Percentiles rank a stretch among this genome's conserved stretches.
Evolutionary conservation across 352 stramenopile genomes (phyloP).

Genomic region (Pythium phragmitis): DNA sequence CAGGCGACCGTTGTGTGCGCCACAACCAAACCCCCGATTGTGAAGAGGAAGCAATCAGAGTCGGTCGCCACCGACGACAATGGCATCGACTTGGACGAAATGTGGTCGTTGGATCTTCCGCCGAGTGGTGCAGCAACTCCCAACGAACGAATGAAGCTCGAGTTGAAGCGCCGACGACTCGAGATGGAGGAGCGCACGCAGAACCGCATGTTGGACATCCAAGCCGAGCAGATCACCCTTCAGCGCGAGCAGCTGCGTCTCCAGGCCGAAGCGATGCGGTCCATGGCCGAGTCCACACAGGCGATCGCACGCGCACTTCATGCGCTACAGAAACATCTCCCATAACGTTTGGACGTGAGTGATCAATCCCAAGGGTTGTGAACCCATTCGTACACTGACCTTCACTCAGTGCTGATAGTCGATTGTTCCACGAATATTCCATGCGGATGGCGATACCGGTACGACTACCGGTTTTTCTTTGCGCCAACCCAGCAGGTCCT

Average conservation of each 20-base stretch:
- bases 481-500: not conserved
- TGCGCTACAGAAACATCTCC: slow-evolving; percentile 4
- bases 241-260: slow-evolving; percentile 21
- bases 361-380: too few species aligned
- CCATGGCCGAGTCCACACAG: slow-evolving; percentile 15
- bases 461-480: not conserved
- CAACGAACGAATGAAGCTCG: not conserved
- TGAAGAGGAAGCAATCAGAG: not conserved
- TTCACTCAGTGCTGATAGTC: slow-evolving; percentile 19
- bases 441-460: slow-evolving; percentile 19
- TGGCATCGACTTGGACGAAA: not conserved
- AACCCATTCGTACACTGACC: not conserved
- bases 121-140: not conserved
- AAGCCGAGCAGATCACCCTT: slow-evolving; percentile 18
- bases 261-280: slow-evolving; percentile 12
- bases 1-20: not conserved
- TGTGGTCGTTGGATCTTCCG: not conserved
- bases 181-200: slow-evolving; percentile 22
- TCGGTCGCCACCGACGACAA: not conserved
- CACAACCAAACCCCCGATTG: not conserved
- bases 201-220: slow-evolving; percentile 21
- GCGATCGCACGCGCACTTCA: slow-evolving; percentile 15
- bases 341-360: not conserved
- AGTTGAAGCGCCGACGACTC: slow-evolving; percentile 14
- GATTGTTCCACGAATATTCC: slow-evolving; percentile 27